These are phyloP conservation scores for Pseudogymnoascus sp. DNA, from an alignment of 2,329 filamentous ascomycete species.

Conservation along the genomic window DNA sequence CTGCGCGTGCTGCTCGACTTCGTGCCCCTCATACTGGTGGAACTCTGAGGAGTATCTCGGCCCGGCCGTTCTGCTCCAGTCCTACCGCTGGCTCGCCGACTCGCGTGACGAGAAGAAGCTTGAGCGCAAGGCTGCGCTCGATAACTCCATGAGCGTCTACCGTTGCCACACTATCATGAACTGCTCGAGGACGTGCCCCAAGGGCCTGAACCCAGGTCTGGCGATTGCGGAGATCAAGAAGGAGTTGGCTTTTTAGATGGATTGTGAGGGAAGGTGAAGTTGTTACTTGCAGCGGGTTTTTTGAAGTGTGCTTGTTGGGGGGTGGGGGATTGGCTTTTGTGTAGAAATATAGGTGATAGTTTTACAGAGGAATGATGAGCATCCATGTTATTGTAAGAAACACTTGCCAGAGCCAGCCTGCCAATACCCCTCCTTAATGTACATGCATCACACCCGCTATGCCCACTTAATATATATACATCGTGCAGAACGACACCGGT, in stretches of 20 bases:
- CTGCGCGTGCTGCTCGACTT: constrained; percentile 97
- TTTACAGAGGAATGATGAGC: constrained; percentile 1
- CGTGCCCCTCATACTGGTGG: constrained; percentile 99
- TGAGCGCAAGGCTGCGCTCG: constrained; percentile 81
- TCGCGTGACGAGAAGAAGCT: constrained; percentile 84
- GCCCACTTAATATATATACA: neutral
- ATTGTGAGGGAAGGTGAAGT: neutral
- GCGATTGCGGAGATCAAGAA: constrained; percentile 99
- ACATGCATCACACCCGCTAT: neutral
- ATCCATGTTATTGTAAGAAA: neutral
- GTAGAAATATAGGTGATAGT: constrained; percentile 7
- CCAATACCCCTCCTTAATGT: neutral
- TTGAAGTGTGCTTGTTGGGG: neutral
- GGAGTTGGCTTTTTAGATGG: constrained; percentile 58
- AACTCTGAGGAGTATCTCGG: constrained; percentile 98
- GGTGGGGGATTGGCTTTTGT: constrained; percentile 5
- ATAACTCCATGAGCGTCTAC: constrained; percentile 99
- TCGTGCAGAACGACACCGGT: neutral
- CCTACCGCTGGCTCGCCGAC: constrained; percentile 94
- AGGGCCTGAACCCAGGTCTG: constrained; percentile 91
- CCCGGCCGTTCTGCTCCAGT: constrained; percentile 91
- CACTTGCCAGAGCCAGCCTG: neutral
- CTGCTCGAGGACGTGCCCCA: constrained; percentile 95
- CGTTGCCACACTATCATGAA: constrained; percentile 99
- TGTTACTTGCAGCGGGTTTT: constrained; percentile 7